Evolutionary conservation across 768 basidiomycete genomes (phyloP).

Genomic region (Sutorius australiensis): DNA sequence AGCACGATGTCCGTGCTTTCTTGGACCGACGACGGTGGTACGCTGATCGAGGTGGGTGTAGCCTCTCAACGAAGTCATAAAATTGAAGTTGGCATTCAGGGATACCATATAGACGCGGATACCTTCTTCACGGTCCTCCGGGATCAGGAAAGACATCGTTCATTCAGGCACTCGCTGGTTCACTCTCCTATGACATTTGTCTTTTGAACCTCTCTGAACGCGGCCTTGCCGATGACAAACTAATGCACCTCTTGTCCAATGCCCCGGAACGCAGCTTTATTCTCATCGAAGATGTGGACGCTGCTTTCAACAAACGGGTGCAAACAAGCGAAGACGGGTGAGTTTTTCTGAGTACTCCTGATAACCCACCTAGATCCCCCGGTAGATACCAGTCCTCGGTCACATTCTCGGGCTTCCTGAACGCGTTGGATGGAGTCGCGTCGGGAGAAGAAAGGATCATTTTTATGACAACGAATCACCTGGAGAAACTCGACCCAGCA

Average conservation of each 20-base stretch:
- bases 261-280: constrained; percentile 90
- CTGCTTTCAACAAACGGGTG: constrained; percentile 90
- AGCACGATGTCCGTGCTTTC: constrained; percentile 77
- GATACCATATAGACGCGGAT: constrained; percentile 95
- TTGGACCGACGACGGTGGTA: constrained; percentile 88
- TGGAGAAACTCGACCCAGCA: constrained; percentile 85
- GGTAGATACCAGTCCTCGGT: constrained; percentile 88
- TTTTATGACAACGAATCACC: constrained; percentile 99
- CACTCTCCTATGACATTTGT: constrained; percentile 92
- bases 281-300: constrained; percentile 97
- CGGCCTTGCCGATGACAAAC: constrained; percentile 93
- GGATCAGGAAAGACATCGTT: constrained; percentile 98
- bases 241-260: constrained; percentile 89
- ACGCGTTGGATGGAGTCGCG: constrained; percentile 95
- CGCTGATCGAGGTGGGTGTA: constrained; percentile 78
- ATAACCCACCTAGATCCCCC: constrained; percentile 10
- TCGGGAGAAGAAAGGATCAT: constrained; percentile 97
- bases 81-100: constrained; percentile 45
- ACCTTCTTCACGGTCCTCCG: constrained; percentile 92
- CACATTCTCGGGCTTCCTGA: constrained; percentile 96
- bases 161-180: constrained; percentile 94
- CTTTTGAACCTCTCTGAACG: constrained; percentile 93
- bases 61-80: background rate
- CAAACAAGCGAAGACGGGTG: constrained; percentile 92
- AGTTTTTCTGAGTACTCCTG: constrained; percentile 23